phyloP scores from a whole-genome alignment of 75 land plant genomes.

The Selaginella moellendorffii region DNA sequence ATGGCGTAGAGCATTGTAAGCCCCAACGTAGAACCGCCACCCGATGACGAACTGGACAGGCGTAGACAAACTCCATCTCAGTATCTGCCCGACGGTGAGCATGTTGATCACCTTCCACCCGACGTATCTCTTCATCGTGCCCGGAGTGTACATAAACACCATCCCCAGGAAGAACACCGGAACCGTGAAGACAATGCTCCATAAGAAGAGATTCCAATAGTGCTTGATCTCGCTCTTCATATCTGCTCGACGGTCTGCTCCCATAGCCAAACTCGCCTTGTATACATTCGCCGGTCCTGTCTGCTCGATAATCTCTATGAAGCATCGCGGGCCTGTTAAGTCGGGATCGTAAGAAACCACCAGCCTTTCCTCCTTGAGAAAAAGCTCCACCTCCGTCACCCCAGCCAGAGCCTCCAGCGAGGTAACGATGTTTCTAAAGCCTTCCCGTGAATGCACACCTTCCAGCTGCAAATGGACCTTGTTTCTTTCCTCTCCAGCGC shows the following conservation, averaged over 20 bases:
- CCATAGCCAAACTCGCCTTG: constrained; percentile 36
- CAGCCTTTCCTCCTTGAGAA: constrained; percentile 24
- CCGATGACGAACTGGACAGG: constrained; percentile 88
- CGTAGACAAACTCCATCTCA: constrained; percentile 79
- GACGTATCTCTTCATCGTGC: constrained; percentile 42
- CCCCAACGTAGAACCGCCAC: constrained; percentile 36
- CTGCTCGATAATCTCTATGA: constrained; percentile 51
- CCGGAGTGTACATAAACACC: constrained; percentile 72
- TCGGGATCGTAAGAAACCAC: constrained; percentile 66
- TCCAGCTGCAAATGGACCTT: constrained; percentile 52
- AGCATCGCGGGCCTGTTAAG: constrained; percentile 62
- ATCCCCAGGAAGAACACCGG: constrained; percentile 76
- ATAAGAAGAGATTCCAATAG: constrained; percentile 48
- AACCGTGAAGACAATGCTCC: constrained; percentile 78
- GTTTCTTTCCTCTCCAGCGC: constrained; percentile 52
- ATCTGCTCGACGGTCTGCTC: constrained; percentile 42
- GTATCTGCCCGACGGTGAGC: constrained; percentile 49
- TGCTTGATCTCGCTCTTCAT: constrained; percentile 31
- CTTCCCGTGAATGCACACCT: constrained; percentile 37
- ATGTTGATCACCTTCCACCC: constrained; percentile 38
- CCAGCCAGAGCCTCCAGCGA: constrained; percentile 47
- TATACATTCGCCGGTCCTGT: constrained; percentile 28
- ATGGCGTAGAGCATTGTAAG: constrained; percentile 37
- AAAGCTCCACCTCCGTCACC: constrained; percentile 55
- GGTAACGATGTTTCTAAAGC: constrained; percentile 22